These are phyloP conservation scores for Mesotaenium endlicherianum DNA, from an alignment of 139 green algal species.

Conservation along the genomic window DNA sequence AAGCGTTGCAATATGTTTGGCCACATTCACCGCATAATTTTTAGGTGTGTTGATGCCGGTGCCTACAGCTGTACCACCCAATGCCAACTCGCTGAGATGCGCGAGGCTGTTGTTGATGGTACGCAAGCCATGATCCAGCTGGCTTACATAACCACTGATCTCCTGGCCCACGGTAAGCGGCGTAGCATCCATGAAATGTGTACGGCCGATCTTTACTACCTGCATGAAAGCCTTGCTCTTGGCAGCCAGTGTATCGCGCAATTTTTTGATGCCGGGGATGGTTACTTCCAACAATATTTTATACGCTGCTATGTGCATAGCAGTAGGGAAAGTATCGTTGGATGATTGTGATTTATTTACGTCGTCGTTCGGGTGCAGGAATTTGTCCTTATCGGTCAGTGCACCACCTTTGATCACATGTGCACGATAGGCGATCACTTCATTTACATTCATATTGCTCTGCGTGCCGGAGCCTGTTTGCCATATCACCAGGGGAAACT, in stretches of 20 bases:
- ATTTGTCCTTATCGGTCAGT: slow-evolving; percentile 70
- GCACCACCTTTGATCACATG: slow-evolving; percentile 73
- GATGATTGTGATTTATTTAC: slow-evolving; percentile 89
- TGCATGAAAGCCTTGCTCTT: slow-evolving; percentile 71
- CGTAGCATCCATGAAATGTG: slow-evolving; percentile 88
- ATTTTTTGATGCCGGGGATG: slow-evolving; percentile 69
- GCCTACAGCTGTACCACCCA: slow-evolving; percentile 89
- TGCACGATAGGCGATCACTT: slow-evolving; percentile 75
- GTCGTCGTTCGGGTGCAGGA: slow-evolving; percentile 92
- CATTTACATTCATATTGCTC: slow-evolving; percentile 97
- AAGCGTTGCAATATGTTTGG: slow-evolving; percentile 65
- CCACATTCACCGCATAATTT: slow-evolving; percentile 62
- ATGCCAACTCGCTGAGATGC: too few species aligned
- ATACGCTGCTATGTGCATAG: slow-evolving; percentile 81
- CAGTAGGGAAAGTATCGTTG: slow-evolving; percentile 94
- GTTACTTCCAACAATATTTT: slow-evolving; percentile 66
- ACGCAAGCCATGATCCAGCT: not conserved
- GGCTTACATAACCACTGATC: slow-evolving; percentile 74
- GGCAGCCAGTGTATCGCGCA: slow-evolving; percentile 62
- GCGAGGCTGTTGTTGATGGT: not conserved
- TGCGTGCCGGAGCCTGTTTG: slow-evolving; percentile 93
- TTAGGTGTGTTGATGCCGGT: slow-evolving; percentile 87
- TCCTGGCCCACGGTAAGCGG: slow-evolving; percentile 92
- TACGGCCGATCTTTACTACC: slow-evolving; percentile 95
- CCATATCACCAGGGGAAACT: slow-evolving; percentile 93